A percentile compares a stretch with the other conserved stretches of the same genome.
Evolutionary conservation across 2,329 filamentous ascomycete genomes (phyloP).

Genomic region (Ophiocordyceps camponoti-floridani): DNA sequence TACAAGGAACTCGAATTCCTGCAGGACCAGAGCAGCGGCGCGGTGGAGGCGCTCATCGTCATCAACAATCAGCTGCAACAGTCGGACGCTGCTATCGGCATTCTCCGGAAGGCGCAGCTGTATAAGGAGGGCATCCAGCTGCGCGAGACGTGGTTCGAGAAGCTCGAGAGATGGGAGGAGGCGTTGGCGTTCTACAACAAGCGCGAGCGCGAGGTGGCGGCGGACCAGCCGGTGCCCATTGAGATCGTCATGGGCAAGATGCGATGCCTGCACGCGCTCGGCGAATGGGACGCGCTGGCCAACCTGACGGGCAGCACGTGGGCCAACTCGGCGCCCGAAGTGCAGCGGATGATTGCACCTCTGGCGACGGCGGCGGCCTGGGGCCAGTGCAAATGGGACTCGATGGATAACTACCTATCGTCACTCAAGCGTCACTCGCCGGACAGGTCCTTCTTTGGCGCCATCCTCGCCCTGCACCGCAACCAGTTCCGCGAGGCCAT

Average conservation of each 20-base stretch:
- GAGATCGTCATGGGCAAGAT: constrained; percentile 99
- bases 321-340: constrained; percentile 73
- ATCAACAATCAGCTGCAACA: constrained; percentile 99
- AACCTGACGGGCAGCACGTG: constrained; percentile 82
- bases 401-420: constrained; percentile 92
- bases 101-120: constrained; percentile 83
- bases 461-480: constrained; percentile 83
- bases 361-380: constrained; percentile 90
- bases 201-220: constrained; percentile 52
- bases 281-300: constrained; percentile 91
- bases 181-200: constrained; percentile 82
- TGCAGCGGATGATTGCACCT: constrained; percentile 80
- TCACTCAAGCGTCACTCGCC: constrained; percentile 91
- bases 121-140: constrained; percentile 88
- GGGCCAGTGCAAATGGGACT: constrained; percentile 91
- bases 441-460: constrained; percentile 93
- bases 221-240: constrained; percentile 45
- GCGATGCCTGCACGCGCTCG: constrained; percentile 90
- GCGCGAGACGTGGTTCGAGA: constrained; percentile 98
- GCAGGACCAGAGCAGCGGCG: constrained; percentile 87
- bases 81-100: constrained; percentile 95
- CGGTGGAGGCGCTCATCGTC: constrained; percentile 91
- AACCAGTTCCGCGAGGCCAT: constrained; percentile 89
- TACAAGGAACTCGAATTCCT: constrained; percentile 99
- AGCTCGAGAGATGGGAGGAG: constrained; percentile 95